Conservation (phyloP, 257 asterid genomes). For the Cinchona pubescens region DNA sequence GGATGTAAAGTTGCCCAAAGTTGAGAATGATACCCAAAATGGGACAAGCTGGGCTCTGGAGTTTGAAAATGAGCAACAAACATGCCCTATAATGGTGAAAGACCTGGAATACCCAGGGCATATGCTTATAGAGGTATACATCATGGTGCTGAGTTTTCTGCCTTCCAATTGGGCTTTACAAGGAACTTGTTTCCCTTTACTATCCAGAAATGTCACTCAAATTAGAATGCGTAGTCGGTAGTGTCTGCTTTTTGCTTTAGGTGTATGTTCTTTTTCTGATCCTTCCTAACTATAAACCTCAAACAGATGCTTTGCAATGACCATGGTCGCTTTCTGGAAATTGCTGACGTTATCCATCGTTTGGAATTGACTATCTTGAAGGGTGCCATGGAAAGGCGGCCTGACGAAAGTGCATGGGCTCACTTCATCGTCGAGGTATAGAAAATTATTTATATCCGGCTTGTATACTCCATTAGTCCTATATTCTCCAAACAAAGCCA, state of each 20-base stretch:
- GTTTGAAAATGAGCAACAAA: constrained; percentile 50
- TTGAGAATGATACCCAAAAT: constrained; percentile 32
- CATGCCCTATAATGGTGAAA: constrained; percentile 77
- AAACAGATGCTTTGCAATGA: constrained; percentile 72
- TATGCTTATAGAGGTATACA: constrained; percentile 80
- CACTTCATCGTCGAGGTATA: constrained; percentile 83
- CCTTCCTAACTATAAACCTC: constrained; percentile 10
- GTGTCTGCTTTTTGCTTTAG: not conserved
- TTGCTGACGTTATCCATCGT: constrained; percentile 75
- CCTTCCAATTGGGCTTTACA: not conserved
- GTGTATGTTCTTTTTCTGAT: too few relatives aligned
- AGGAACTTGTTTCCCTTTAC: not conserved
- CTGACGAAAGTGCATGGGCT: constrained; percentile 57
- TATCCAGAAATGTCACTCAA: not conserved
- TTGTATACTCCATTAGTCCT: too few relatives aligned
- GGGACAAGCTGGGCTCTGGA: constrained; percentile 95
- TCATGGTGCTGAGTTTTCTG: not conserved
- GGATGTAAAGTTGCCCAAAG: constrained; percentile 32
- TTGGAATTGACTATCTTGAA: constrained; percentile 61
- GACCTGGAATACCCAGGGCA: constrained; percentile 79
- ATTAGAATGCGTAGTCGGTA: not conserved
- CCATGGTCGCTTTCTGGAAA: constrained; percentile 70
- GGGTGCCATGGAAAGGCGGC: constrained; percentile 62
- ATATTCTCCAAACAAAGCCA: not conserved
- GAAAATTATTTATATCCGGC: too few relatives aligned